Base-by-base conservation (phyloP, 164 flowering plant genomes). In the Annona cherimola region DNA sequence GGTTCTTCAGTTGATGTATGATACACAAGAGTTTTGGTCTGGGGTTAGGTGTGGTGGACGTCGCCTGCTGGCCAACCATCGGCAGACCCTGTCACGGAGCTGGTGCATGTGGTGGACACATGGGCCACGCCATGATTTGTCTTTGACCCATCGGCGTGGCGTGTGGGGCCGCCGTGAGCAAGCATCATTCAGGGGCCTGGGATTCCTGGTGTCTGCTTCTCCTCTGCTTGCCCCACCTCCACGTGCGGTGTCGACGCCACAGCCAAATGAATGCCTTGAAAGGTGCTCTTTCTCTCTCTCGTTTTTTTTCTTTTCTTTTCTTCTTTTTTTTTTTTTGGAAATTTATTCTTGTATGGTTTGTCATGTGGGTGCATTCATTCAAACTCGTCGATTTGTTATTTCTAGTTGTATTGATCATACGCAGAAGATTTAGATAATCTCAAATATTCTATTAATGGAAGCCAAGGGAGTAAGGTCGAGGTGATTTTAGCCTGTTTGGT, bases 191-290 rank as follows among this genome's bases (percentile, higher is more conserved):
- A 63, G 11, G 12, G 67, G 63, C 67, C 4, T 63, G 40, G 67
- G 67, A 63, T 63, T 63, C 67, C 43, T 40, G 4, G 11, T 40
- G 40, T 41, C 41, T 63, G 67, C 44, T 63, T 63, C 43, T 63
- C 18, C 67, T 5, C 19, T 9, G 67, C 67, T 39, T 14, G 67
- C 42, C 67, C 67, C 67, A 63, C 67, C 67, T 44, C 39, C 67
- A 39, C 41, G 67, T 39, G 44, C 26, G n/a, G 67, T 41, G 40
- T 63, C 67, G 14, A 41, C 12, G 8, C 16, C 55, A 50, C 8
- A 14, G 7, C 12, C 12, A n/a, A n/a, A n/a, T n/a, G n/a, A n/a
- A n/a, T n/a, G 55, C 8, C 8, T 50, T 50, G 6, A 50, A 14
- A 50, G 55, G 55, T 50, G 55, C 55, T 50, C 55, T 50, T 14